These are phyloP conservation scores for Pouteria campechiana DNA, from an alignment of 179 eudicot species.

Conservation along the genomic window DNA sequence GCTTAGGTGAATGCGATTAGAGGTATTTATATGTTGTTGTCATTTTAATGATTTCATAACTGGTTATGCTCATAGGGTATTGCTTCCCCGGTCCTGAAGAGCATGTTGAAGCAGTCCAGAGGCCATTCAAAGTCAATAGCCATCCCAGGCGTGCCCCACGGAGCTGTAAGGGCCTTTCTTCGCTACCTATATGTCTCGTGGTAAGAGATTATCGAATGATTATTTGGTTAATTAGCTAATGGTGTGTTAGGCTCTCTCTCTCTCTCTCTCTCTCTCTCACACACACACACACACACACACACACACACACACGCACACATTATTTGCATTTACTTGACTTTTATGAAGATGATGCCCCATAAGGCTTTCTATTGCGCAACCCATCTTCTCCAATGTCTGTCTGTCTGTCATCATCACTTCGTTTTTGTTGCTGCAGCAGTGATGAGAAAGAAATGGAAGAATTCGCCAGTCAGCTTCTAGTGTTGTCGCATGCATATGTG, in stretches of 20 bases:
- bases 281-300: too few species aligned
- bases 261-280: too few species aligned
- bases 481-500: constrained; percentile 62
- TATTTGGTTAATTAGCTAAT: too few species aligned
- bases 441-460: constrained; percentile 53
- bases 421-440: constrained; percentile 35
- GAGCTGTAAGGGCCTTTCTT: constrained; percentile 68
- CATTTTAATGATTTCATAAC: not conserved
- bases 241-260: too few species aligned
- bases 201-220: constrained; percentile 28
- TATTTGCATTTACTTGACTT: too few species aligned
- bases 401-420: not conserved
- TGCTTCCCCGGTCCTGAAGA: constrained; percentile 70
- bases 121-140: constrained; percentile 36
- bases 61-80: constrained; percentile 36
- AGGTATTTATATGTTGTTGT: too few species aligned
- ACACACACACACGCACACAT: too few species aligned
- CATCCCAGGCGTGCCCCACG: constrained; percentile 72
- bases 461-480: constrained; percentile 46
- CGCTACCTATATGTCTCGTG: constrained; percentile 79
- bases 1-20: too few species aligned
- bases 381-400: too few species aligned
- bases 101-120: constrained; percentile 46
- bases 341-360: too few species aligned
- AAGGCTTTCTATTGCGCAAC: too few species aligned